These are phyloP conservation scores for Eucalyptus melliodora DNA, from an alignment of 345 rosid species.

Conservation along the genomic window DNA sequence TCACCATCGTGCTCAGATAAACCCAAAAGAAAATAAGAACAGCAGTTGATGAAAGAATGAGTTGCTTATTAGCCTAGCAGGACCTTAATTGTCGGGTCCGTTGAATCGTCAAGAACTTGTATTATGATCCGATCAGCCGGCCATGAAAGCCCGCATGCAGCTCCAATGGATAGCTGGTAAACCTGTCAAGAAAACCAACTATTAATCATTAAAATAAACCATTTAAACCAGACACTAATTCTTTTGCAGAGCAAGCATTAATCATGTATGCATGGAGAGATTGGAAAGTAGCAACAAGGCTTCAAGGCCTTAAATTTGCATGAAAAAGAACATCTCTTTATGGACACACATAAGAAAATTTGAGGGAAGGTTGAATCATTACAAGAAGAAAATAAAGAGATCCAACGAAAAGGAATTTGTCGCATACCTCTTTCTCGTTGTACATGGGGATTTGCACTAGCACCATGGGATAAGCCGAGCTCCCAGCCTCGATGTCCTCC, in stretches of 20 bases:
- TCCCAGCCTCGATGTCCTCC: slow-evolving; percentile 51
- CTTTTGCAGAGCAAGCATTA: not conserved
- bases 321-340: not conserved
- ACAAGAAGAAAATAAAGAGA: not conserved
- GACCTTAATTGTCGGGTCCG: slow-evolving; percentile 55
- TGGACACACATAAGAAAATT: not conserved
- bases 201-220: not conserved
- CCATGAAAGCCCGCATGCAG: slow-evolving; percentile 90
- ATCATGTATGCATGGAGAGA: not conserved
- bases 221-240: not conserved
- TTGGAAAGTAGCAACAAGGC: not conserved
- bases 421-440: slow-evolving; percentile 45
- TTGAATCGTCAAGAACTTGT: slow-evolving; percentile 91
- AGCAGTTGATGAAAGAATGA: not conserved
- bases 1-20: not conserved
- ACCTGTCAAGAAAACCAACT: slow-evolving; percentile 22
- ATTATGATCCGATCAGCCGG: slow-evolving; percentile 67
- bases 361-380: not conserved
- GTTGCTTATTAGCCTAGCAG: not conserved
- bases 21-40: not conserved
- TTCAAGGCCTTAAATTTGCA: not conserved
- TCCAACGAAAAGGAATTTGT: not conserved
- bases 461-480: slow-evolving; percentile 42
- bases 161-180: slow-evolving; percentile 67
- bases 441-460: slow-evolving; percentile 68